These are phyloP conservation scores for Sinapis alba DNA, from an alignment of 441 rosid genomes.

Conservation along the genomic window DNA sequence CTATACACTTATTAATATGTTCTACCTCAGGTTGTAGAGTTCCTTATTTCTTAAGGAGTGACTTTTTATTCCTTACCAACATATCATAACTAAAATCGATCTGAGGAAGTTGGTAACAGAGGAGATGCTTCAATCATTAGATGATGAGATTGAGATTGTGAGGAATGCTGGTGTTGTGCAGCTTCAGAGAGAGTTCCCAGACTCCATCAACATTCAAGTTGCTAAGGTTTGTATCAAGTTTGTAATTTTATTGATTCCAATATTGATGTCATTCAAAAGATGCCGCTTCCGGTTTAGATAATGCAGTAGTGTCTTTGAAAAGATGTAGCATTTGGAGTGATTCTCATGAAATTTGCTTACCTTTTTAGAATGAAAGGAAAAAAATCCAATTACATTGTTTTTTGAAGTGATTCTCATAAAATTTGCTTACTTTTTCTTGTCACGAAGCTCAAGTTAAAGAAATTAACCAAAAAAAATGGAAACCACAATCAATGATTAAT, in stretches of 20 bases:
- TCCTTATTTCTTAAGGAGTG: background rate
- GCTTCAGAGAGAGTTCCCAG: conserved; percentile 91
- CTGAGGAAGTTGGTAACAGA: no score
- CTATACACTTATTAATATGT: background rate
- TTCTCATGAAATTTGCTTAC: no score
- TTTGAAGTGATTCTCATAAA: no score
- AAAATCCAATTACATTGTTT: no score
- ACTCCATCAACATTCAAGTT: conserved; percentile 79
- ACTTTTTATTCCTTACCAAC: background rate
- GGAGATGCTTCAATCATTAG: no score
- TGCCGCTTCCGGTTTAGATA: background rate
- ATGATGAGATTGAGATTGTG: conserved; percentile 56
- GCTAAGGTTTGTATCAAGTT: conserved; percentile 57
- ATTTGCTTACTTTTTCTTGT: background rate
- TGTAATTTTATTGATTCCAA: background rate
- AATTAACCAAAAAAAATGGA: background rate
- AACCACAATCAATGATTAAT: background rate
- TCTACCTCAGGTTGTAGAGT: background rate
- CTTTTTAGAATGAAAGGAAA: no score
- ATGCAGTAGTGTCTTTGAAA: background rate
- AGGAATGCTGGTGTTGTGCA: conserved; percentile 77
- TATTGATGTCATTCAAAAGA: background rate
- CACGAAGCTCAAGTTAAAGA: background rate
- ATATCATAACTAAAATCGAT: conserved; percentile 5
- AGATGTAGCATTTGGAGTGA: background rate